Evolutionary conservation across 768 basidiomycete genomes (phyloP), one percentile per base, ranked within the genome.

Genomic region (Lentinula guzmanii): DNA sequence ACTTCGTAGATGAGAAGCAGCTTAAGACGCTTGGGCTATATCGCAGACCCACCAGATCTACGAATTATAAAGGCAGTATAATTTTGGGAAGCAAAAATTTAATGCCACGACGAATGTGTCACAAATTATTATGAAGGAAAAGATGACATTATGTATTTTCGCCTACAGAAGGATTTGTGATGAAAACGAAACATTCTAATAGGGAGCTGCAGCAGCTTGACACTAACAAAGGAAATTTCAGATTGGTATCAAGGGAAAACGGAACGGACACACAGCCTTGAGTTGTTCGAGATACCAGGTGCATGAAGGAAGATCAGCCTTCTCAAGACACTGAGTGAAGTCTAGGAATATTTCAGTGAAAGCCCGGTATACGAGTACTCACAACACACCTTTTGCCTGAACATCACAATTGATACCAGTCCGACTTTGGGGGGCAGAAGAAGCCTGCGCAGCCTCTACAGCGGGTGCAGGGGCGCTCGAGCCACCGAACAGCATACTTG

Each of bases 201-300:
- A 86, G 33, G 78, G 84, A 21, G 85, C 78, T 58, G 89, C 89
- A 37, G 89, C 87, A 62, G 86, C 85, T 74, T 91, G 89, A 75
- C 89, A 91, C 88, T 91, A 42, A 5, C 65, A 41, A 34, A 41
- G 60, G 53, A 13, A 48, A 4, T 66, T 34, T 65, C 41, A 43
- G 61, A 63, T 63, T 37, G 66, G 37, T 3, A 41, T 67, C 24
- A 16, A 53, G 33, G 45, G 45, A 9, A 9, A 0, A 18, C 55
- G 24, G 18, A 24, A 13, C 35, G 42, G 34, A 83, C 91, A 69
- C 72, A 93, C 91, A 58, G 89, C 89, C 75, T 94, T 94, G 54
- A 93, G 82, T 69, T 93, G 90, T 67, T 94, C 91, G 33, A 94
- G 85, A 70, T 92, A 95, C 84, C 87, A 95, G 16, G 84, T 78